These are phyloP conservation scores for Alternaria postmessia DNA, from an alignment of 2,329 filamentous ascomycete genomes.

Conservation along the genomic window DNA sequence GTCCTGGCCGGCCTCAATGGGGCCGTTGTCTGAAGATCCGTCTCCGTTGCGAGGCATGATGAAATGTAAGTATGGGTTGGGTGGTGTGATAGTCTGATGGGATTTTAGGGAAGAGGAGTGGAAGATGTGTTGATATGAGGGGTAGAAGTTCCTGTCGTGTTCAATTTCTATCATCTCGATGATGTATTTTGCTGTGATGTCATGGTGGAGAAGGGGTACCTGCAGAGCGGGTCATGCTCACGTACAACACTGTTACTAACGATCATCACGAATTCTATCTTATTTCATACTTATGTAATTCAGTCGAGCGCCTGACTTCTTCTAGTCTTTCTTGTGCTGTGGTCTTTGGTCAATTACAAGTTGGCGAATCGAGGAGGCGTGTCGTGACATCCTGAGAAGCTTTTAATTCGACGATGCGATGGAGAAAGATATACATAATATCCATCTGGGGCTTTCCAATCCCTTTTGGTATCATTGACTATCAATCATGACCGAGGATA, in stretches of 20 bases:
- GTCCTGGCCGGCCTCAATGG: slow-evolving; percentile 47
- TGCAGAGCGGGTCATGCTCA: background rate
- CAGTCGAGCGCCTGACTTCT: background rate
- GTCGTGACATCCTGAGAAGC: background rate
- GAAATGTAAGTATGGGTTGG: slow-evolving; percentile 1
- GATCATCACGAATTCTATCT: background rate
- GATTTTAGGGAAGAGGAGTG: background rate
- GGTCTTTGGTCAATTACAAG: background rate
- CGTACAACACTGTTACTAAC: background rate
- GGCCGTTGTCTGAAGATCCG: slow-evolving; percentile 52
- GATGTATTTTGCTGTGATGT: slow-evolving; percentile 14
- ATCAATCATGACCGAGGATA: background rate
- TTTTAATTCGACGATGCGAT: background rate
- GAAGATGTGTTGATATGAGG: background rate
- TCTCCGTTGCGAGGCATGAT: slow-evolving; percentile 54
- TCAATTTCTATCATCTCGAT: slow-evolving; percentile 7
- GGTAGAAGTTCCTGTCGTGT: background rate
- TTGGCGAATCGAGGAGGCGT: background rate
- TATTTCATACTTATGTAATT: background rate
- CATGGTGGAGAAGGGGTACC: slow-evolving; percentile 15
- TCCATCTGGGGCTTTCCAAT: background rate
- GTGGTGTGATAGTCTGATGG: background rate
- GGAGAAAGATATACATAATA: background rate
- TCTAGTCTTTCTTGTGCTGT: background rate
- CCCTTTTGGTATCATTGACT: background rate